Evolutionary conservation across 768 basidiomycete genomes (phyloP).

Genomic region (Pulveroboletus sp.): DNA sequence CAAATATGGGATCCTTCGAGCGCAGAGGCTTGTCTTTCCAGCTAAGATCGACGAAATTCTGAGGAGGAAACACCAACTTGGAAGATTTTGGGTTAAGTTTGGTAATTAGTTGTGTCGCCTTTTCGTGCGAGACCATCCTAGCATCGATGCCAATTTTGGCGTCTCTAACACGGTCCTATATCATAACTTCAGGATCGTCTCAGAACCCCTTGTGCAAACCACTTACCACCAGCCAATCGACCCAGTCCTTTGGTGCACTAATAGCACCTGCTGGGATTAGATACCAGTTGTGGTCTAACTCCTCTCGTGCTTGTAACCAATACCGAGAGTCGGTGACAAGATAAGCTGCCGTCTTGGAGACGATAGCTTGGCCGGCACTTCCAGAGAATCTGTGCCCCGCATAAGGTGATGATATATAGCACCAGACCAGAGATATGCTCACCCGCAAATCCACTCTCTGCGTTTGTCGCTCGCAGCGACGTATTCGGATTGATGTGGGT

Average conservation of each 20-base stretch:
- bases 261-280: slow-evolving; percentile 52
- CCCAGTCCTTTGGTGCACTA: slow-evolving; percentile 65
- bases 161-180: slow-evolving; percentile 36
- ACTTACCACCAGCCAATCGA: slow-evolving; percentile 69
- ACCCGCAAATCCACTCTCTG: slow-evolving; percentile 75
- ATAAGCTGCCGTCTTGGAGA: slow-evolving; percentile 64
- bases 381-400: slow-evolving; percentile 49
- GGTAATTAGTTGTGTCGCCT: slow-evolving; percentile 54
- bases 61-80: slow-evolving; percentile 73
- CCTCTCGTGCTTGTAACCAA: slow-evolving; percentile 70
- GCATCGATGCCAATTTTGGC: slow-evolving; percentile 78
- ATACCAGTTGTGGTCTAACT: slow-evolving; percentile 72
- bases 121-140: slow-evolving; percentile 73
- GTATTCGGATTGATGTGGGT: slow-evolving; percentile 82
- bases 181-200: slow-evolving; percentile 4
- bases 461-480: slow-evolving; percentile 73
- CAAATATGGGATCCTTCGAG: slow-evolving; percentile 57
- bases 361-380: slow-evolving; percentile 65
- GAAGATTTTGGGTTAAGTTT: slow-evolving; percentile 51
- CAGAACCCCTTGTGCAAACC: not conserved
- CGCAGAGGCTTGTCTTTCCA: slow-evolving; percentile 77
- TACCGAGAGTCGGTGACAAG: slow-evolving; percentile 79
- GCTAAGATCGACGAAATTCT: slow-evolving; percentile 77
- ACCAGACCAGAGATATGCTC: slow-evolving; percentile 32
- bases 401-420: slow-evolving; percentile 16